Base-by-base conservation (phyloP, 1,284 basidiomycete genomes). In the Ustanciosporium gigantosporum region DNA sequence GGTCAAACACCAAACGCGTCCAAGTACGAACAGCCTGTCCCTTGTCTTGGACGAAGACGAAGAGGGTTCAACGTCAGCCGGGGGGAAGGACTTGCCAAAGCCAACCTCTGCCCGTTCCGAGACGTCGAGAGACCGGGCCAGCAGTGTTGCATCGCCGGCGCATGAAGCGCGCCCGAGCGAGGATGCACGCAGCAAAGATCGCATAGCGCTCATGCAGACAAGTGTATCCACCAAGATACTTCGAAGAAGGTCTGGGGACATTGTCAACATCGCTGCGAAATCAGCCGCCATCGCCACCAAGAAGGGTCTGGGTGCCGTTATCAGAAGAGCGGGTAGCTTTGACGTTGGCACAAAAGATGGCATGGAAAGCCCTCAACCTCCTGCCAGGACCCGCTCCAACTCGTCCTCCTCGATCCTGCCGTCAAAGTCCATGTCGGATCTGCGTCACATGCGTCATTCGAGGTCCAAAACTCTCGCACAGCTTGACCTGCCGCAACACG, bases 281-380 rank as follows among this genome's bases (percentile, higher is more conserved):
- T 45, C 41, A 11, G 59, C 59, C 5, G 53, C 59, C 7, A 47
- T 46, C 34, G 59, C 46, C 2, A 62, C 53, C 37, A 57, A 49
- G 42, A 57, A 44, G 40, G 41, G 59, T 16, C 20, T 62, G 25
- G 41, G 49, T n/a, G n/a, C n/a, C 19, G 48, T 56, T 36, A 48
- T 62, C 14, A 53, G 59, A 21, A 42, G 52, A 49, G 59, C 53
- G 5, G 59, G 59, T 17, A 57, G 53, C 34, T 62, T 62, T 23
- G 59, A 62, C 29, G 52, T 62, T 31, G 53, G 45, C 13, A 34
- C 32, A 16, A 62, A 45, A 24, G 27, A n/a, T 29, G 27, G 27
- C n/a, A 29, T 11, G 27, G 11, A 29, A n/a, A n/a, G n/a, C n/a
- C n/a, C n/a, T n/a, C n/a, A n/a, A n/a, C n/a, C 27, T n/a, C 27